Evolutionary conservation across 2,329 filamentous ascomycete species (phyloP), one percentile per base, ranked within the genome.

Genomic region (Cordyceps fumosorosea): DNA sequence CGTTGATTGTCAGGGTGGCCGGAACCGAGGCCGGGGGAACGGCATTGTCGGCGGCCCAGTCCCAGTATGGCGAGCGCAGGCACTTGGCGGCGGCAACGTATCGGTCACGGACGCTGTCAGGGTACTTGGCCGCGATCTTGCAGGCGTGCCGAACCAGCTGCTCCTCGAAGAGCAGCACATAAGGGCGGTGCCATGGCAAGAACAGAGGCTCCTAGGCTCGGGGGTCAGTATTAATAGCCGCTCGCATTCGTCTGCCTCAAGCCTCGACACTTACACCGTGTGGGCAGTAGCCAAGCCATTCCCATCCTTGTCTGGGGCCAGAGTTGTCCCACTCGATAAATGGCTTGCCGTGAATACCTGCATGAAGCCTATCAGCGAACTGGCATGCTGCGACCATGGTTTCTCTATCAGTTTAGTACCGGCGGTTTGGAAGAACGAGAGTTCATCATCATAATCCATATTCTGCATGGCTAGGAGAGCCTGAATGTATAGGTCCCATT

Each of bases 91-190:
- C 77, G 2, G 70, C 66, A 11, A 66, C 62, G 66, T 80, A 80
- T 12, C 44, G 62, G 56, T 14, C 66, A 63, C 40, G 69, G 63
- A 34, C 70, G 62, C 5, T 68, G 64, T 42, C 66, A 11, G 66
- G 69, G 64, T 80, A 80, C 51, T 69, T 64, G 11, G 64, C 66
- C n/a, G 79, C 78, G 29, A 80, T 75, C 14, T 68, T 65, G 63
- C 74, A 72, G 45, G 76, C 75, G 45, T 78, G 72, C 1, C 68
- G 64, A 10, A 76, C 75, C 3, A 83, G 70, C 11, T 73, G 66
- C 77, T 82, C 79, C 79, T 83, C 81, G 58, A 75, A 81, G 2
- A 82, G 70, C 2, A 75, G 73, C 50, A 82, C 65, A 63, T 80
- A 82, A 2, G 78, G 77, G 3, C 80, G 76, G 67, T 84, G 81